Evolutionary conservation across 192 early-diverging fungal species (phyloP).

Genomic region (Chytriomyces sp.): DNA sequence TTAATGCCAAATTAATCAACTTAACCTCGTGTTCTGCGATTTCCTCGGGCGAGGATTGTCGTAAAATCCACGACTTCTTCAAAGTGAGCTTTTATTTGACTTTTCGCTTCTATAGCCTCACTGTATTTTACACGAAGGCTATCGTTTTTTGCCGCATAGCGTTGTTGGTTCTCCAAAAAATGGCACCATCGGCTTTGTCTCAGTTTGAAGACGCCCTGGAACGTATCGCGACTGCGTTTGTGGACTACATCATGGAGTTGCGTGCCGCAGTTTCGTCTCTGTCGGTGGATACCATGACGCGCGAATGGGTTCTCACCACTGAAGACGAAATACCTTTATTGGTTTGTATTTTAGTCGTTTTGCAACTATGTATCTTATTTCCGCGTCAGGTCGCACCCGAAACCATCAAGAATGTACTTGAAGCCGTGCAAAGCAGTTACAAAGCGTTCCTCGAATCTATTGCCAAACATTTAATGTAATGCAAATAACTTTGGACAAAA

Average conservation of each 20-base stretch:
- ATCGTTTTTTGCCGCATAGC: not conserved
- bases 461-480: not conserved
- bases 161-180: not conserved
- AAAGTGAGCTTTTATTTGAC: too few species aligned
- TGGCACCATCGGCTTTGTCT: not conserved
- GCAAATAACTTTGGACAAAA: not conserved
- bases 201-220: not conserved
- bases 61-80: too few species aligned
- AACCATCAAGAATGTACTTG: constrained; percentile 1
- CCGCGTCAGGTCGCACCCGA: not conserved
- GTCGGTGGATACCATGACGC: not conserved
- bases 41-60: too few species aligned
- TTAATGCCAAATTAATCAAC: too few species aligned
- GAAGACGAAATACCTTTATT: not conserved
- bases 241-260: not conserved
- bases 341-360: not conserved
- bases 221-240: not conserved
- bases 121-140: not conserved
- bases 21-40: too few species aligned
- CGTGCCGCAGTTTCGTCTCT: not conserved
- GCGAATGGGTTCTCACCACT: not conserved
- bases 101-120: too few species aligned
- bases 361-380: not conserved
- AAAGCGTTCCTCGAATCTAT: not conserved
- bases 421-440: not conserved